Conservation (phyloP, 1,284 basidiomycete species). For the Schizopora paradoxa region DNA sequence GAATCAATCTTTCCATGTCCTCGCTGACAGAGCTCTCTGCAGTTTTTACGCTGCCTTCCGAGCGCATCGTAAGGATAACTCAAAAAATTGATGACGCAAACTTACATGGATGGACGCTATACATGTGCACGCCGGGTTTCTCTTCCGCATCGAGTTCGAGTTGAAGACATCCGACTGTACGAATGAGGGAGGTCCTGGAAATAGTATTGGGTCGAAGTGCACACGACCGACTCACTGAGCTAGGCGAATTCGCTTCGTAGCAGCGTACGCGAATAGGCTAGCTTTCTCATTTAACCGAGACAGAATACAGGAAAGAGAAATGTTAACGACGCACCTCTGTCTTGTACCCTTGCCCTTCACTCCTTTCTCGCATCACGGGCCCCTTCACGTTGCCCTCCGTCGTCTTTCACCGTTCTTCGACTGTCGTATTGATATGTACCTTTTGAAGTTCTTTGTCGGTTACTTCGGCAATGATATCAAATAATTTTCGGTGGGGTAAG, state of each 20-base stretch:
- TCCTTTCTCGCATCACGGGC: too few species aligned
- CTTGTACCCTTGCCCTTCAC: too few species aligned
- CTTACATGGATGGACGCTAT: constrained; percentile 6
- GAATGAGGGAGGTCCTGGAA: constrained; percentile 4
- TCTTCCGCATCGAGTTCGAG: constrained; percentile 5
- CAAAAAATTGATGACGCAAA: background rate
- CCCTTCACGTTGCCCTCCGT: too few species aligned
- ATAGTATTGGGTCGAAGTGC: too few species aligned
- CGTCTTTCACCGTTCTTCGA: too few species aligned
- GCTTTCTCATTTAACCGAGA: background rate
- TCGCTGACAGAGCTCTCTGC: background rate
- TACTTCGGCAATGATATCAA: too few species aligned
- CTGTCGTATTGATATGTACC: too few species aligned
- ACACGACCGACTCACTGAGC: background rate
- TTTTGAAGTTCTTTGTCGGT: too few species aligned
- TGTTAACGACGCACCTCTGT: too few species aligned
- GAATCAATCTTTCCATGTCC: constrained; percentile 2
- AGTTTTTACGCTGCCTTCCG: constrained; percentile 4
- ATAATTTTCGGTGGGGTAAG: too few species aligned
- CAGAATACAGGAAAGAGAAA: too few species aligned
- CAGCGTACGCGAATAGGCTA: background rate
- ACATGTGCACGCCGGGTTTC: constrained; percentile 1
- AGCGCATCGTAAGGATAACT: background rate
- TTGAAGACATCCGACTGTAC: constrained; percentile 4
- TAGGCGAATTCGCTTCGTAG: constrained; percentile 7